Evolutionary conservation across 495 filamentous ascomycete species (phyloP).

Genomic region (Hypoxylon trugodes): DNA sequence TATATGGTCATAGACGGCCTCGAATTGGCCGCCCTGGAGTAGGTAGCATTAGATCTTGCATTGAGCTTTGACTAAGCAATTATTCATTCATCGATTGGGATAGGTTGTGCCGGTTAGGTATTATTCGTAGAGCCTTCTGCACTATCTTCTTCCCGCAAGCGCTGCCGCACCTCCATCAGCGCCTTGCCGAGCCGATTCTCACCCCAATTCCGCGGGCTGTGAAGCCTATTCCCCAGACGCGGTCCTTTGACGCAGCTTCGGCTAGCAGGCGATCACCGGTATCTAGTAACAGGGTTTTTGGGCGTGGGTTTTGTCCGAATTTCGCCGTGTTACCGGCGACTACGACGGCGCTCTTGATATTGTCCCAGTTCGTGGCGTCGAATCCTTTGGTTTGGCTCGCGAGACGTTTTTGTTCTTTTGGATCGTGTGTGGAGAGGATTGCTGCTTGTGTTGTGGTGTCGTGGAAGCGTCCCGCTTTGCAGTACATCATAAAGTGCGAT

Average conservation of each 20-base stretch:
- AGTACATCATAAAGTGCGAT: too few species aligned
- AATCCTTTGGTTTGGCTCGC: conserved; percentile 42
- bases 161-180: conserved; percentile 43
- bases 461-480: conserved; percentile 44
- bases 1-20: too few species aligned
- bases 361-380: conserved; percentile 20
- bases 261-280: conserved; percentile 42
- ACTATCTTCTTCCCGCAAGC: conserved; percentile 34
- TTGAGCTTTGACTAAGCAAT: too few species aligned
- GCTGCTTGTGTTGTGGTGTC: conserved; percentile 35
- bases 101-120: too few species aligned
- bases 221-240: conserved; percentile 50
- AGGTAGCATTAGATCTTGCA: too few species aligned
- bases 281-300: conserved; percentile 39
- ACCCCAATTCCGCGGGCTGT: conserved; percentile 40
- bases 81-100: too few species aligned
- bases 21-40: too few species aligned
- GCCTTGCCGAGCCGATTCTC: conserved; percentile 45
- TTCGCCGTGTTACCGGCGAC: conserved; percentile 42
- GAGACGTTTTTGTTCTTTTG: conserved; percentile 45
- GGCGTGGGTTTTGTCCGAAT: too few species aligned
- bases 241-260: conserved; percentile 44
- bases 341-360: conserved; percentile 44
- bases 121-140: too few species aligned
- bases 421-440: conserved; percentile 35